Conservation (phyloP, 352 stramenopile species). For the Pythium diclinum region DNA sequence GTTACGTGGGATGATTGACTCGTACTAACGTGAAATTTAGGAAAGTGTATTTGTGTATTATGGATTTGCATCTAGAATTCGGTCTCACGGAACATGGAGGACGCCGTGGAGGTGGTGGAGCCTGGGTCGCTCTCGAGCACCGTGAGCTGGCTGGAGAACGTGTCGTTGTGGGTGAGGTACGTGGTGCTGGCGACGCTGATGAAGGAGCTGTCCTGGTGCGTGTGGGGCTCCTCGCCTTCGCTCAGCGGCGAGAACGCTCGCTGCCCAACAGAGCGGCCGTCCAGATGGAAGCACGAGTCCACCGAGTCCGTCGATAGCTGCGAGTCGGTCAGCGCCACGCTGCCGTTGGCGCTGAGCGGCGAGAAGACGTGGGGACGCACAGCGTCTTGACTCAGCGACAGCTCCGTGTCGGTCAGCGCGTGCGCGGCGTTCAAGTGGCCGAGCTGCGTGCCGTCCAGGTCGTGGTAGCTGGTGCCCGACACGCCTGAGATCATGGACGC, state of each 20-base stretch:
- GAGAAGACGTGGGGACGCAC: constrained; percentile 36
- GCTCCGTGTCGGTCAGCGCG: constrained; percentile 42
- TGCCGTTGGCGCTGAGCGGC: constrained; percentile 24
- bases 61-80: constrained; percentile 13
- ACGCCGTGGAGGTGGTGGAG: not conserved
- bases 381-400: constrained; percentile 29
- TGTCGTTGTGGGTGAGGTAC: constrained; percentile 27
- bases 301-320: constrained; percentile 18
- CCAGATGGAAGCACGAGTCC: not conserved
- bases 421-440: constrained; percentile 25
- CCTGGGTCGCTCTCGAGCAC: constrained; percentile 14
- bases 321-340: not conserved
- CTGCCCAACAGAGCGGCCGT: not conserved
- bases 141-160: constrained; percentile 23
- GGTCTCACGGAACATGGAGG: constrained; percentile 8
- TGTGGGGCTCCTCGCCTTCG: not conserved
- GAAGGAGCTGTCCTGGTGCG: constrained; percentile 16
- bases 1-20: not conserved
- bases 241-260: constrained; percentile 12
- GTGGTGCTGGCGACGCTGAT: constrained; percentile 20
- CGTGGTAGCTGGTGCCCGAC: constrained; percentile 45
- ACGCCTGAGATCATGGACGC: constrained; percentile 43
- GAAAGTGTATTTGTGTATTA: not conserved
- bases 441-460: constrained; percentile 27
- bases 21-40: not conserved